Evolutionary conservation across 2,329 filamentous ascomycete genomes (phyloP).

Genomic region (Phialophora verrucosa): DNA sequence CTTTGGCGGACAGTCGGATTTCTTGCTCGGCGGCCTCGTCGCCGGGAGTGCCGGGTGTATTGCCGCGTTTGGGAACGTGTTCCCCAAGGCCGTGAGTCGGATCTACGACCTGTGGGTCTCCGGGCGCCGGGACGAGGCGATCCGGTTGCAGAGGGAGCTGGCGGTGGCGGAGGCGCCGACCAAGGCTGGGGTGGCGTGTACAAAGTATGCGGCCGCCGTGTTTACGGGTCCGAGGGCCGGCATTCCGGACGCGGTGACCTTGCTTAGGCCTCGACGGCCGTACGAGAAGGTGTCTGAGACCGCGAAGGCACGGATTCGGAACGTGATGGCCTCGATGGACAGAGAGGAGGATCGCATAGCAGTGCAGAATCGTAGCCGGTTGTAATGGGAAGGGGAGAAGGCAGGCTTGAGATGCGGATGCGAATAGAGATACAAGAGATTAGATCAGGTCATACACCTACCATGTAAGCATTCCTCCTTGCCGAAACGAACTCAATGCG

Average conservation of each 20-base stretch:
- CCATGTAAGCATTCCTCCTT: too few species aligned
- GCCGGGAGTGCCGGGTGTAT: conserved; percentile 62
- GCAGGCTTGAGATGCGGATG: too few species aligned
- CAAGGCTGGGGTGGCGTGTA: conserved; percentile 69
- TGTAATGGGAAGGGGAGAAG: neutral
- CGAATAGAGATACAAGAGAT: too few species aligned
- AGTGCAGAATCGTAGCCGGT: neutral
- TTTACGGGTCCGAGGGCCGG: conserved; percentile 65
- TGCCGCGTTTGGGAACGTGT: conserved; percentile 63
- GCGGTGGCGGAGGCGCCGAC: conserved; percentile 69
- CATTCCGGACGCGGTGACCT: conserved; percentile 63
- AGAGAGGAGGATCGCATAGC: neutral
- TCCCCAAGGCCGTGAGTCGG: conserved; percentile 60
- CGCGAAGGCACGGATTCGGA: conserved; percentile 52
- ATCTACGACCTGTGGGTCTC: conserved; percentile 66
- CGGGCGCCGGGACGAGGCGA: conserved; percentile 63
- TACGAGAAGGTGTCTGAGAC: conserved; percentile 58
- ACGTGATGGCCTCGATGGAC: conserved; percentile 41
- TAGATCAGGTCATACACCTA: too few species aligned
- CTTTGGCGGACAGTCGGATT: conserved; percentile 76
- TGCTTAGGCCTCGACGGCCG: conserved; percentile 65
- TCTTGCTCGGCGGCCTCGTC: conserved; percentile 63
- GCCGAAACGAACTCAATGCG: too few species aligned
- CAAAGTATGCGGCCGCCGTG: conserved; percentile 70
- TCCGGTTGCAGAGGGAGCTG: conserved; percentile 65